Conservation (phyloP, 75 land plant species). For the Pinus albicaulis region DNA sequence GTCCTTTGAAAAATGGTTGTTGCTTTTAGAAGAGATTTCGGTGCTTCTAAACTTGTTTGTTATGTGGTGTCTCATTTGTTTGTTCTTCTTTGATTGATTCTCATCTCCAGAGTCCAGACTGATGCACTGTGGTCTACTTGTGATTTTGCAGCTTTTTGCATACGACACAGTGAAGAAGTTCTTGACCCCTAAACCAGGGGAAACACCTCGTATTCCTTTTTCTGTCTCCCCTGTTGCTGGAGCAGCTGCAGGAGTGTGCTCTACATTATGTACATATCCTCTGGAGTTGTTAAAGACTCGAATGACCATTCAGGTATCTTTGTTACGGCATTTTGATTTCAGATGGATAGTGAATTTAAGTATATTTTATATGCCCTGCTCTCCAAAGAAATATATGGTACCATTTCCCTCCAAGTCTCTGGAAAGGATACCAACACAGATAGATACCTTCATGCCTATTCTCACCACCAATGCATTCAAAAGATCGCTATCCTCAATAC, state of each 20-base stretch:
- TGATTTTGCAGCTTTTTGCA: slow-evolving; percentile 76
- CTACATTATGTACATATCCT: slow-evolving; percentile 87
- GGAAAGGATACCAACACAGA: no score
- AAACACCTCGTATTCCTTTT: slow-evolving; percentile 49
- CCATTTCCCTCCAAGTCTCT: no score
- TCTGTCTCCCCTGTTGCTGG: slow-evolving; percentile 85
- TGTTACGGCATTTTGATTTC: not conserved
- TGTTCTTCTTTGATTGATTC: not conserved
- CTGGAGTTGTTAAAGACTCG: slow-evolving; percentile 95
- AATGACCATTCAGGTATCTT: slow-evolving; percentile 79
- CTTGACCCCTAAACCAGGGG: slow-evolving; percentile 64
- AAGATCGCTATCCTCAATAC: no score
- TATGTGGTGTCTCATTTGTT: not conserved
- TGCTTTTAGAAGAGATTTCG: not conserved
- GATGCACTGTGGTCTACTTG: not conserved
- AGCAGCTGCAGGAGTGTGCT: slow-evolving; percentile 95
- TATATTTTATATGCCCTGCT: no score
- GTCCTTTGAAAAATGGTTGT: no score
- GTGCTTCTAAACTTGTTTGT: not conserved
- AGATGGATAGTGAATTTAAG: no score
- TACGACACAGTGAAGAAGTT: slow-evolving; percentile 86
- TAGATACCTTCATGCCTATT: no score
- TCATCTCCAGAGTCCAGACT: not conserved
- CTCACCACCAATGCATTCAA: no score
- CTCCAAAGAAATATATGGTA: no score